Conservation (phyloP, 2,329 filamentous ascomycete species). For the Alternaria sp. region DNA sequence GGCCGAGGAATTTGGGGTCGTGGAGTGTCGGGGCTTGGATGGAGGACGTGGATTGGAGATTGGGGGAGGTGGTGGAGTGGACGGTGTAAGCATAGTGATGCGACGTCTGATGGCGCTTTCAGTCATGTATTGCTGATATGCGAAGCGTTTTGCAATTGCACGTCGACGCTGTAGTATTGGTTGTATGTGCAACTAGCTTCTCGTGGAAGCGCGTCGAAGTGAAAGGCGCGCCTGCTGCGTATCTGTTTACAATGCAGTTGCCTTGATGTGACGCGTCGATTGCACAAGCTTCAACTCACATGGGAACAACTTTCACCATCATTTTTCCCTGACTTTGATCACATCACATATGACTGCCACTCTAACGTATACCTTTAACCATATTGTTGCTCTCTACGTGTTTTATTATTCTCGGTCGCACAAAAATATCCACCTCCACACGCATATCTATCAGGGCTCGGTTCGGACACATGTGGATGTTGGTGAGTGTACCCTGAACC, state of each 20-base stretch:
- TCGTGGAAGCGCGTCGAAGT: background rate
- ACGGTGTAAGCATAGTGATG: conserved; percentile 26
- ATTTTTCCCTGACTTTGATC: background rate
- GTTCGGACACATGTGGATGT: background rate
- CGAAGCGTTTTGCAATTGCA: background rate
- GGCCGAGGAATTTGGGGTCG: conserved; percentile 28
- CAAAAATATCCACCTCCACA: background rate
- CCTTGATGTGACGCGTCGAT: background rate
- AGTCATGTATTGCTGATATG: background rate
- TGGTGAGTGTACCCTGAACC: background rate
- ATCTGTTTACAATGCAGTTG: background rate
- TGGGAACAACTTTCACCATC: background rate
- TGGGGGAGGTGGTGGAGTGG: conserved; percentile 37
- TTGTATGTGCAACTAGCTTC: too few relatives aligned
- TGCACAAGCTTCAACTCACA: background rate
- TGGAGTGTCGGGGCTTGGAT: conserved; percentile 42
- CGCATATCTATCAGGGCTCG: background rate
- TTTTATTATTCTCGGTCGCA: background rate
- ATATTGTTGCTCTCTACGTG: background rate
- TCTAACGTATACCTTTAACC: background rate
- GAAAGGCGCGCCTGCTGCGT: background rate
- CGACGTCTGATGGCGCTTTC: background rate
- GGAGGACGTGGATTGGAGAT: conserved; percentile 36
- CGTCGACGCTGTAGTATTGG: background rate
- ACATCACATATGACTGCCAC: background rate